phyloP scores from a whole-genome alignment of 305 asterid genomes.

The Fraxinus paxiana region DNA sequence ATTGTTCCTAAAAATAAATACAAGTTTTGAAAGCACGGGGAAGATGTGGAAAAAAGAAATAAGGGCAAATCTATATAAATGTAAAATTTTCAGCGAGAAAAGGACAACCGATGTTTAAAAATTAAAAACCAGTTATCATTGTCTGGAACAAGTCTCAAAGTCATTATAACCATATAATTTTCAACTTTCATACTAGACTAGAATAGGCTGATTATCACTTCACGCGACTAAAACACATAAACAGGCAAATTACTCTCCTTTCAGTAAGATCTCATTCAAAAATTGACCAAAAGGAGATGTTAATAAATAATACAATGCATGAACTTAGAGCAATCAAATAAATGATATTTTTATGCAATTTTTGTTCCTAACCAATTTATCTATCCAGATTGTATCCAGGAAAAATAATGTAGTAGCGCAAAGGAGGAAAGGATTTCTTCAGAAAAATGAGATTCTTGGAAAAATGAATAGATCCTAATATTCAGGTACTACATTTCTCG shows the following conservation, averaged over 20 bases:
- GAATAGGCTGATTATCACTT: background rate
- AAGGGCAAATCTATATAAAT: background rate
- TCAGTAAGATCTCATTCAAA: background rate
- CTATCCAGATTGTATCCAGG: background rate
- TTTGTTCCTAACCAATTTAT: background rate
- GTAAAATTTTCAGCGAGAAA: background rate
- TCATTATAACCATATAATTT: background rate
- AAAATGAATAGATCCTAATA: background rate
- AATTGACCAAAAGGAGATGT: background rate
- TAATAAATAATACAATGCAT: background rate
- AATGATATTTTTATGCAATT: background rate
- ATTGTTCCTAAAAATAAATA: conserved; percentile 61
- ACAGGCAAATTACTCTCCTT: background rate
- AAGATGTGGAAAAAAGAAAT: background rate
- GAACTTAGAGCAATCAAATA: background rate
- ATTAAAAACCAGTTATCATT: background rate
- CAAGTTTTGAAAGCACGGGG: background rate
- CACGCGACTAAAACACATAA: background rate
- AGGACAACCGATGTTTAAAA: background rate
- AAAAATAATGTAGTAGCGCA: background rate
- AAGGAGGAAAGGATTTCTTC: background rate
- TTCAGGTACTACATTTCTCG: background rate
- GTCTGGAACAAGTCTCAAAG: background rate
- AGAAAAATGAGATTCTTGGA: background rate
- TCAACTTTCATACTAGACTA: background rate